Evolutionary conservation across 2,329 filamentous ascomycete genomes (phyloP).

Genomic region (Grosmannia penicillata): DNA sequence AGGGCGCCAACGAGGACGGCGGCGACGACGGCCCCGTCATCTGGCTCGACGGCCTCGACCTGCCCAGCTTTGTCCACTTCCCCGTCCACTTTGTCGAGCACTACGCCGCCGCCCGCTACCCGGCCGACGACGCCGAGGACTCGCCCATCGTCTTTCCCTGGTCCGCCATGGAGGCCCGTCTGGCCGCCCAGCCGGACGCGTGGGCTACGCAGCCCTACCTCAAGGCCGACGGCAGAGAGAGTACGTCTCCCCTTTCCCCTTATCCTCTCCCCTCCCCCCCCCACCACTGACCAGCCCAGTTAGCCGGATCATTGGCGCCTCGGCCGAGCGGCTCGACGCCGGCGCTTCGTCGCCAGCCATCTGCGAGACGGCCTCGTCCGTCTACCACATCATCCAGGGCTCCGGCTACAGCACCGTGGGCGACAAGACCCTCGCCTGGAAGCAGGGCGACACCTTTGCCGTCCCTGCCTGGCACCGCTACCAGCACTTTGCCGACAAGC

Average conservation of each 20-base stretch:
- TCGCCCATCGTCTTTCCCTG: constrained; percentile 34
- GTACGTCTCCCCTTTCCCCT: constrained; percentile 12
- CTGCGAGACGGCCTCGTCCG: constrained; percentile 34
- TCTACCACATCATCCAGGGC: constrained; percentile 38
- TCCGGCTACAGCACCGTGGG: constrained; percentile 25
- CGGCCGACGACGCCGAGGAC: constrained; percentile 15
- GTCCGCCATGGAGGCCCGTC: constrained; percentile 24
- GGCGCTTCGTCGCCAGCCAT: constrained; percentile 20
- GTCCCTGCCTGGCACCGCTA: constrained; percentile 36
- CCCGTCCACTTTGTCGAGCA: constrained; percentile 39
- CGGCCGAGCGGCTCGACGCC: constrained; percentile 26
- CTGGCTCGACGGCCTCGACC: constrained; percentile 39
- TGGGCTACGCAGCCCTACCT: constrained; percentile 18
- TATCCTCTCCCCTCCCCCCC: background rate
- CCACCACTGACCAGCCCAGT: constrained; percentile 15
- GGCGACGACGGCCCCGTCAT: constrained; percentile 28
- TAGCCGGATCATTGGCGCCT: constrained; percentile 29
- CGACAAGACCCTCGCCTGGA: constrained; percentile 25
- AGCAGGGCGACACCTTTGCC: constrained; percentile 37
- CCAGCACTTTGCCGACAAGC: constrained; percentile 25
- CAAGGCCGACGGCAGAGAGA: constrained; percentile 16
- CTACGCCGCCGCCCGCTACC: constrained; percentile 27
- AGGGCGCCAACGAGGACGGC: constrained; percentile 19
- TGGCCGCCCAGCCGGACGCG: constrained; percentile 21
- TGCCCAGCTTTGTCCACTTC: constrained; percentile 33